Percentiles rank a stretch among this genome's conserved stretches.
These are phyloP conservation scores for Mortierella antarctica DNA, from an alignment of 192 early-diverging fungal species.

Conservation along the genomic window DNA sequence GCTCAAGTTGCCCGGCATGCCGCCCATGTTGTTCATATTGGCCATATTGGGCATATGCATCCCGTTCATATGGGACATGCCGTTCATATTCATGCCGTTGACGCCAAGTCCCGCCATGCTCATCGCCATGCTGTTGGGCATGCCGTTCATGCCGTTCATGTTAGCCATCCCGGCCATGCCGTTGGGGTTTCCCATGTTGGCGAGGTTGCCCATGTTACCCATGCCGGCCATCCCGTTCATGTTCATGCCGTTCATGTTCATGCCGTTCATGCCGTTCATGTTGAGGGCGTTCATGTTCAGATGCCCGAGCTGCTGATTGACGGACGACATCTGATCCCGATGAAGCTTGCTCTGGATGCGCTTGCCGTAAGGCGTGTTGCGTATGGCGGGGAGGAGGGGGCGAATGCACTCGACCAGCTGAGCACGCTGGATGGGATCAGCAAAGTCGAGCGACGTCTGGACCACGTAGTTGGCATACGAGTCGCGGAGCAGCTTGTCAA, in stretches of 20 bases:
- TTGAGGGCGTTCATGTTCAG: slow-evolving; percentile 29
- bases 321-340: slow-evolving; percentile 59
- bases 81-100: slow-evolving; percentile 18
- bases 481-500: slow-evolving; percentile 86
- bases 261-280: slow-evolving; percentile 35
- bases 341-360: slow-evolving; percentile 87
- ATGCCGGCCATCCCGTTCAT: slow-evolving; percentile 19
- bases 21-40: slow-evolving; percentile 21
- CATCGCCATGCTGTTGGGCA: slow-evolving; percentile 42
- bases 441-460: slow-evolving; percentile 88
- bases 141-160: slow-evolving; percentile 30
- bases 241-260: not conserved
- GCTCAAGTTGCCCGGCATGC: slow-evolving; percentile 20
- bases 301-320: slow-evolving; percentile 18
- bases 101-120: slow-evolving; percentile 29
- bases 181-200: slow-evolving; percentile 10
- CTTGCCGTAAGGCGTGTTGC: slow-evolving; percentile 90
- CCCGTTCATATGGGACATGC: slow-evolving; percentile 14
- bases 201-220: slow-evolving; percentile 12
- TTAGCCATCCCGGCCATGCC: slow-evolving; percentile 13
- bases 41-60: slow-evolving; percentile 33
- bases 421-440: slow-evolving; percentile 75
- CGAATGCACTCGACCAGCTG: slow-evolving; percentile 84
- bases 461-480: slow-evolving; percentile 93
- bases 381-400: slow-evolving; percentile 81